Evolutionary conservation across 495 filamentous ascomycete genomes (phyloP).

Genomic region (Tirmania nivea): DNA sequence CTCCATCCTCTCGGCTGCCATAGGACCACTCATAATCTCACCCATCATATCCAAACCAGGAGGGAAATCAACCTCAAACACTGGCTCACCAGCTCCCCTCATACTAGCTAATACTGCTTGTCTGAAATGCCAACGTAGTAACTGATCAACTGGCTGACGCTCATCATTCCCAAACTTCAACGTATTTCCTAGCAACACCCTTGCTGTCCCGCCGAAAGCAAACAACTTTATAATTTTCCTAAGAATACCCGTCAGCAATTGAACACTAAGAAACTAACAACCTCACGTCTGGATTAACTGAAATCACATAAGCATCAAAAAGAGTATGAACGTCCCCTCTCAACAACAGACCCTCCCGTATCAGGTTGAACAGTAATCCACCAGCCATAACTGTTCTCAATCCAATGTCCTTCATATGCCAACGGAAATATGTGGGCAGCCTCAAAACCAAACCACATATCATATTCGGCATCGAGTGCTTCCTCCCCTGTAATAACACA

Average conservation of each 20-base stretch:
- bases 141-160: slow-evolving; percentile 5
- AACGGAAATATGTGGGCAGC: slow-evolving; percentile 5
- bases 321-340: slow-evolving; percentile 1
- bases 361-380: too few species aligned
- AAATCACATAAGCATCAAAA: slow-evolving; percentile 8
- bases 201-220: slow-evolving; percentile 9
- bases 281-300: slow-evolving; percentile 11
- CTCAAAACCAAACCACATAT: slow-evolving; percentile 3
- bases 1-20: slow-evolving; percentile 14
- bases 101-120: slow-evolving; percentile 19
- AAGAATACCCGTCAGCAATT: too few species aligned
- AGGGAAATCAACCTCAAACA: slow-evolving; percentile 20
- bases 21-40: slow-evolving; percentile 13
- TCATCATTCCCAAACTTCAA: too few species aligned
- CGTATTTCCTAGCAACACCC: slow-evolving; percentile 8
- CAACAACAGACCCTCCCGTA: slow-evolving; percentile 9
- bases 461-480: too few species aligned
- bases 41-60: slow-evolving; percentile 18
- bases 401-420: neutral
- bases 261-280: neutral
- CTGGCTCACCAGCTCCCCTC: slow-evolving; percentile 18
- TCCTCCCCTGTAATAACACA: slow-evolving; percentile 8
- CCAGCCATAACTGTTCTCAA: too few species aligned
- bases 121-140: slow-evolving; percentile 21
- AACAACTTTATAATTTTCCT: slow-evolving; percentile 19